Percentiles rank a stretch among this genome's conserved stretches.
Evolutionary conservation across 805 yeast genomes (phyloP).

Genomic region (Blastobotrys robertii): DNA sequence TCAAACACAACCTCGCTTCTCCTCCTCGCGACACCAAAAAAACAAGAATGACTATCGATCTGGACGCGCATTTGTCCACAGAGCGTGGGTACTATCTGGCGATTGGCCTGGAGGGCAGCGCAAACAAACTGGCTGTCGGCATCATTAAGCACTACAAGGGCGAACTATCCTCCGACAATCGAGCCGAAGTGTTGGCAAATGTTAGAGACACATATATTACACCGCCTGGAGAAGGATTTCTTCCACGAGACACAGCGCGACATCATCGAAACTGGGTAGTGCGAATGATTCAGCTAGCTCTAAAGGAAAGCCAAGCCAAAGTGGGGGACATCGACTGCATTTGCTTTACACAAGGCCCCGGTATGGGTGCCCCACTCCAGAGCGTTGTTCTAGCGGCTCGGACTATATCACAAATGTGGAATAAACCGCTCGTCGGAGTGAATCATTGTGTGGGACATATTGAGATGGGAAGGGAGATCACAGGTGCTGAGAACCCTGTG

Average conservation of each 20-base stretch:
- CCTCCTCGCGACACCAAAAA: too few relatives aligned
- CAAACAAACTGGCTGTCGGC: slow-evolving; percentile 94
- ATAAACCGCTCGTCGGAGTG: slow-evolving; percentile 82
- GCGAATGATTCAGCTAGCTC: slow-evolving; percentile 56
- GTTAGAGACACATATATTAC: slow-evolving; percentile 90
- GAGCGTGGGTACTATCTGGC: slow-evolving; percentile 45
- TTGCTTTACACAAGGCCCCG: slow-evolving; percentile 97
- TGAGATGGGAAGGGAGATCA: slow-evolving; percentile 98
- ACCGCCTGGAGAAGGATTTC: slow-evolving; percentile 97
- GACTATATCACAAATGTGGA: slow-evolving; percentile 70
- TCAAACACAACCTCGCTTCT: too few relatives aligned
- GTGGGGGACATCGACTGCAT: slow-evolving; percentile 44
- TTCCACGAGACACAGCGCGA: slow-evolving; percentile 93
- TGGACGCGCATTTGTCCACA: slow-evolving; percentile 34
- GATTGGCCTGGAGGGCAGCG: slow-evolving; percentile 92
- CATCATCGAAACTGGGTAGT: slow-evolving; percentile 96
- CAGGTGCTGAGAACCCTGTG: slow-evolving; percentile 96
- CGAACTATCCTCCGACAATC: slow-evolving; percentile 41
- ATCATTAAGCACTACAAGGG: slow-evolving; percentile 68
- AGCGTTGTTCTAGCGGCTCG: slow-evolving; percentile 90
- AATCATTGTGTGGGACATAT: slow-evolving; percentile 98
- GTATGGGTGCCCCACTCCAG: slow-evolving; percentile 98
- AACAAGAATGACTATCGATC: slow-evolving; percentile 30
- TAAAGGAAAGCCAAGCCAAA: slow-evolving; percentile 53
- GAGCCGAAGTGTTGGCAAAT: slow-evolving; percentile 75